These are phyloP conservation scores for Kwoniella europaea DNA, from an alignment of 768 basidiomycete species.

Conservation along the genomic window DNA sequence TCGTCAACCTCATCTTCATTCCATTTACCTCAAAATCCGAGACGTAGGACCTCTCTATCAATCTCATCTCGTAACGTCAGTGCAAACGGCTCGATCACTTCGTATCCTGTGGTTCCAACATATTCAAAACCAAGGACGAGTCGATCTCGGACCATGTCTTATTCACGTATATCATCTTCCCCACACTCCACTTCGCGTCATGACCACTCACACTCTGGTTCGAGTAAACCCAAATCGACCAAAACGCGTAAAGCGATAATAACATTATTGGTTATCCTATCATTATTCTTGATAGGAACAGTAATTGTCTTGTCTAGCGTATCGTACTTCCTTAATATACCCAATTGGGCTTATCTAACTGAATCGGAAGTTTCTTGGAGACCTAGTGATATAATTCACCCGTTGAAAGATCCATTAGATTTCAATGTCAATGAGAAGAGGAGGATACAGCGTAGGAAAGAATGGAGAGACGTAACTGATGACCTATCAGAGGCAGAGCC, in stretches of 20 bases:
- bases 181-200: neutral
- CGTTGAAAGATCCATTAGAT: slow-evolving; percentile 27
- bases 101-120: neutral
- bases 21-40: slow-evolving; percentile 7
- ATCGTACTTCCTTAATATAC: slow-evolving; percentile 85
- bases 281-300: slow-evolving; percentile 81
- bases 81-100: neutral
- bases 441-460: slow-evolving; percentile 6
- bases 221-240: slow-evolving; percentile 7
- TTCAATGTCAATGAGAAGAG: slow-evolving; percentile 3
- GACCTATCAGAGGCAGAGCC: neutral
- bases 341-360: slow-evolving; percentile 75
- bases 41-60: slow-evolving; percentile 7
- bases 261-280: slow-evolving; percentile 66
- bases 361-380: slow-evolving; percentile 70
- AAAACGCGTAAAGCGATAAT: slow-evolving; percentile 58
- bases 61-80: neutral
- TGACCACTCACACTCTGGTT: neutral
- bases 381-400: slow-evolving; percentile 65
- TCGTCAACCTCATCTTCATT: slow-evolving; percentile 10
- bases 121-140: neutral
- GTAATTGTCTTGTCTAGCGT: slow-evolving; percentile 89
- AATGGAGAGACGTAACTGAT: slow-evolving; percentile 15
- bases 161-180: neutral
- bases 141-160: slow-evolving; percentile 10